Conservation (phyloP, 148 eudicot genomes). For the Pharnaceum exiguum region DNA sequence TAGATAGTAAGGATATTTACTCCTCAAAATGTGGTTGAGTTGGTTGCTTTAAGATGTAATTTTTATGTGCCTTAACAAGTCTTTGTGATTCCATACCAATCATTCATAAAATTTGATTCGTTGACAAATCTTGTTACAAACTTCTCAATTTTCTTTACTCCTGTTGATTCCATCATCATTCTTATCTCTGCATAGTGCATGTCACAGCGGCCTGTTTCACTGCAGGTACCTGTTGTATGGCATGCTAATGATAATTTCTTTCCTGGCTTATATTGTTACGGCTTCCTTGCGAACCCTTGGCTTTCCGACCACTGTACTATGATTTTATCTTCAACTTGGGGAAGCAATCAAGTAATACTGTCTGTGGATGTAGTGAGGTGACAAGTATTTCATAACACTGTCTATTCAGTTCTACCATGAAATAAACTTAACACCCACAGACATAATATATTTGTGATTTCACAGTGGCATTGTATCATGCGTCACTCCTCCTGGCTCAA, state of each 20-base stretch:
- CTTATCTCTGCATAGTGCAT: not conserved
- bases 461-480: constrained; percentile 51
- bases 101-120: too few species aligned
- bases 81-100: too few species aligned
- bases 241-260: constrained; percentile 57
- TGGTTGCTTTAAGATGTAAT: too few species aligned
- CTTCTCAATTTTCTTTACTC: too few species aligned
- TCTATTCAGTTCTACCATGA: not conserved
- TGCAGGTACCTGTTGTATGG: constrained; percentile 68
- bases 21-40: too few species aligned
- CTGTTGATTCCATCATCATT: not conserved
- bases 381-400: constrained; percentile 6
- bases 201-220: not conserved
- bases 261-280: constrained; percentile 58
- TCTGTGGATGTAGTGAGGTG: constrained; percentile 56
- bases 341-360: constrained; percentile 55
- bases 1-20: too few species aligned
- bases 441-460: not conserved
- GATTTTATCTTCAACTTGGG: constrained; percentile 59
- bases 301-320: constrained; percentile 71
- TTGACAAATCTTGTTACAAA: too few species aligned
- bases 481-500: constrained; percentile 40
- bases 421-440: not conserved
- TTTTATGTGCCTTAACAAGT: too few species aligned
- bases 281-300: constrained; percentile 51